Evolutionary conservation across 306 rosid genomes (phyloP).

Genomic region (Castanospermum australe): DNA sequence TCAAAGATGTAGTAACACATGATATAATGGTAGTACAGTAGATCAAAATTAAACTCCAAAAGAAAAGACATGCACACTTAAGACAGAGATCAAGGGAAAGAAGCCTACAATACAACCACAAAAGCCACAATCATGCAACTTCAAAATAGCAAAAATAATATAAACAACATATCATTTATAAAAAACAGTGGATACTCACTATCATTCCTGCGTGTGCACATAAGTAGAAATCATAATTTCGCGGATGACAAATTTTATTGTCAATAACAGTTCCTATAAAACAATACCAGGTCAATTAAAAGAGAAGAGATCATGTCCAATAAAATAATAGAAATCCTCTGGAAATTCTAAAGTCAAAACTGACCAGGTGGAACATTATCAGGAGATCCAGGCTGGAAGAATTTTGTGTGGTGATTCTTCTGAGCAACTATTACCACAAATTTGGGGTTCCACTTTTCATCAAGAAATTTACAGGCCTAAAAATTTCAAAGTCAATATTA

Average conservation of each 20-base stretch:
- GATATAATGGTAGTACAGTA: too few species aligned
- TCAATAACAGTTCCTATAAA: constrained; percentile 79
- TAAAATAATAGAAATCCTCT: background rate
- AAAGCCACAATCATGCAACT: background rate
- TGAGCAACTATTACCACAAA: constrained; percentile 92
- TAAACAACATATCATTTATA: background rate
- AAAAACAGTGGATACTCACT: constrained; percentile 42
- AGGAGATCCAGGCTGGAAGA: constrained; percentile 75
- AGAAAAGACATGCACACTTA: background rate
- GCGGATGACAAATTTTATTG: constrained; percentile 87
- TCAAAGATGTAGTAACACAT: too few species aligned
- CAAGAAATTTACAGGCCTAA: constrained; percentile 90
- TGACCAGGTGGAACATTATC: constrained; percentile 94
- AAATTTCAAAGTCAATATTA: constrained; percentile 17
- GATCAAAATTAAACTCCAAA: background rate
- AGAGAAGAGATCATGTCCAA: background rate
- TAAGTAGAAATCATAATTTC: constrained; percentile 87
- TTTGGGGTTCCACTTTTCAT: constrained; percentile 87
- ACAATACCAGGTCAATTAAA: background rate
- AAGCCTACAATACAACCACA: background rate
- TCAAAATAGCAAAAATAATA: background rate
- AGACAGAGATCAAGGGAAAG: background rate
- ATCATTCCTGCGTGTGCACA: constrained; percentile 99
- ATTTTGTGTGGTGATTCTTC: constrained; percentile 91
- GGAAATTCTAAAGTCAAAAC: background rate